Percentiles rank a stretch among this genome's conserved stretches.
phyloP scores from a whole-genome alignment of 176 grass and related monocot species.

The Zea mays region Zm-B73-REFERENCE-NAM-5.0 NC_050097.1:76090001-76090500 shows the following conservation, averaged over 20 bases:
- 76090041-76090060: not conserved
- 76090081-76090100: slow-evolving; percentile 1
- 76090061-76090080: not conserved
- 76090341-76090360: slow-evolving; percentile 41
- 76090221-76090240: slow-evolving; percentile 21
- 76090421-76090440: slow-evolving; percentile 24
- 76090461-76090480: slow-evolving; percentile 11
- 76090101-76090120: slow-evolving; percentile 12
- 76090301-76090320: slow-evolving; percentile 73
- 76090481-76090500: slow-evolving; percentile 55
- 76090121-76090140: slow-evolving; percentile 22
- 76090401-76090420: slow-evolving; percentile 31
- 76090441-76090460: not conserved
- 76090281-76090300: slow-evolving; percentile 80
- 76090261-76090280: slow-evolving; percentile 94
- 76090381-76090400: not conserved
- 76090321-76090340: slow-evolving; percentile 49
- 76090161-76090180: slow-evolving; percentile 28
- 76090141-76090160: not conserved
- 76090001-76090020: not conserved
- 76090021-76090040: slow-evolving; percentile 9
- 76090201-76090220: slow-evolving; percentile 12
- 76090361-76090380: slow-evolving; percentile 55
- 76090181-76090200: slow-evolving; percentile 35
- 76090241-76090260: slow-evolving; percentile 90